These are phyloP conservation scores for Penicillium palitans DNA, from an alignment of 2,329 filamentous ascomycete genomes.

Conservation along the genomic window DNA sequence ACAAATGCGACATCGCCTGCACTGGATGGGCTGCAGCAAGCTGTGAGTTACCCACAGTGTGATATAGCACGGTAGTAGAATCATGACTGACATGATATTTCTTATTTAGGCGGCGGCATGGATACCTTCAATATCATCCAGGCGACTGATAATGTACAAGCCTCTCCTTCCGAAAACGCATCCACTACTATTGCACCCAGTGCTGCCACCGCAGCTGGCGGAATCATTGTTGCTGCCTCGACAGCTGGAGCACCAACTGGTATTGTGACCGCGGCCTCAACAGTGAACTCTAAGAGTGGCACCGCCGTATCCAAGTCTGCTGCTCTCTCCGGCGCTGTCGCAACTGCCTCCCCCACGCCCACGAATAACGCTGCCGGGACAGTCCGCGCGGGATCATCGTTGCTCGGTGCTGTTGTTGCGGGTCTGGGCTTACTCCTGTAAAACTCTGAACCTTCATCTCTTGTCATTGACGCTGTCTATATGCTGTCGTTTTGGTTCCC, in stretches of 20 bases:
- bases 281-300: constrained; percentile 12
- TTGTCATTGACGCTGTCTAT: neutral
- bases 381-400: constrained; percentile 17
- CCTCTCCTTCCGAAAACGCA: constrained; percentile 5
- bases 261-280: constrained; percentile 25
- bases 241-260: constrained; percentile 13
- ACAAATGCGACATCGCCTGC: constrained; percentile 25
- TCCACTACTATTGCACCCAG: constrained; percentile 3
- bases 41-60: constrained; percentile 20
- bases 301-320: constrained; percentile 8
- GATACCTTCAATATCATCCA: constrained; percentile 21
- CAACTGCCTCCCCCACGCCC: constrained; percentile 15
- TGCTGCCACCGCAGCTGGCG: constrained; percentile 21
- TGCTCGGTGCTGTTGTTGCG: constrained; percentile 22
- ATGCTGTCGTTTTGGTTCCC: neutral
- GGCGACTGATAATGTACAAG: constrained; percentile 5
- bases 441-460: neutral
- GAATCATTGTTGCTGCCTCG: constrained; percentile 24
- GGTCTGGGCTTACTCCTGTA: constrained; percentile 24
- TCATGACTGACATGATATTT: neutral
- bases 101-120: constrained; percentile 20
- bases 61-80: neutral
- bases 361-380: constrained; percentile 20
- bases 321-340: neutral
- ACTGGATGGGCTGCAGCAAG: constrained; percentile 19